A percentile compares a stretch with the other conserved stretches of the same genome.
Evolutionary conservation across 2,329 filamentous ascomycete species (phyloP).

Genomic region (Mollisiaceae sp.): DNA sequence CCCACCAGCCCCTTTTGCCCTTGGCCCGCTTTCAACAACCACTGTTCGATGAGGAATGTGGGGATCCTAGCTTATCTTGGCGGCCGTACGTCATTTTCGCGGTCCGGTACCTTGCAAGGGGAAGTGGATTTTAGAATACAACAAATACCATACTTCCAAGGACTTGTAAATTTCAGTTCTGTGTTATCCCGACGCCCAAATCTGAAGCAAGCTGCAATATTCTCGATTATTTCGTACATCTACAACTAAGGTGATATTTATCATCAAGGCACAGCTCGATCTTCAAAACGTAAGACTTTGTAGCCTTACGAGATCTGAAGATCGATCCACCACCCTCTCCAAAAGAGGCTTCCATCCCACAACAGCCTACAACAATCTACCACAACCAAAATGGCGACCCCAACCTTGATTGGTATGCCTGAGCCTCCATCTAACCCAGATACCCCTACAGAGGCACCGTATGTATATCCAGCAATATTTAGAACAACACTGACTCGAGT

Average conservation of each 20-base stretch:
- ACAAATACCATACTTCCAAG: background rate
- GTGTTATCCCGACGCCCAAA: background rate
- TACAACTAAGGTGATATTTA: background rate
- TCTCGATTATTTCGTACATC: background rate
- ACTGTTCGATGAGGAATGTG: background rate
- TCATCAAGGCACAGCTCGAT: background rate
- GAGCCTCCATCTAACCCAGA: constrained; percentile 81
- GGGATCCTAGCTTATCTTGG: constrained; percentile 1
- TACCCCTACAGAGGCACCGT: constrained; percentile 91
- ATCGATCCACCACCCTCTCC: constrained; percentile 1
- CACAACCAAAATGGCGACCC: constrained; percentile 35
- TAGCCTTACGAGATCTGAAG: constrained; percentile 1
- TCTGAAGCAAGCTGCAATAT: background rate
- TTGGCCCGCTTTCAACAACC: background rate
- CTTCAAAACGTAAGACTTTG: background rate
- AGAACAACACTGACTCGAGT: constrained; percentile 22
- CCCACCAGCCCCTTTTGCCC: background rate
- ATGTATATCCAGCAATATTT: constrained; percentile 46
- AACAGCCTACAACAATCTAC: background rate
- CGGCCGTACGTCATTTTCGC: constrained; percentile 1
- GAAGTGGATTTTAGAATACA: background rate
- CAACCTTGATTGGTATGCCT: constrained; percentile 81
- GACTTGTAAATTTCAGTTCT: background rate
- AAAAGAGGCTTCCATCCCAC: background rate
- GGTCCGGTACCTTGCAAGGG: background rate